A percentile compares a stretch with the other conserved stretches of the same genome.
Evolutionary conservation across 1,139 yeast species (phyloP).

Genomic region (Nakaseomyces sp.): DNA sequence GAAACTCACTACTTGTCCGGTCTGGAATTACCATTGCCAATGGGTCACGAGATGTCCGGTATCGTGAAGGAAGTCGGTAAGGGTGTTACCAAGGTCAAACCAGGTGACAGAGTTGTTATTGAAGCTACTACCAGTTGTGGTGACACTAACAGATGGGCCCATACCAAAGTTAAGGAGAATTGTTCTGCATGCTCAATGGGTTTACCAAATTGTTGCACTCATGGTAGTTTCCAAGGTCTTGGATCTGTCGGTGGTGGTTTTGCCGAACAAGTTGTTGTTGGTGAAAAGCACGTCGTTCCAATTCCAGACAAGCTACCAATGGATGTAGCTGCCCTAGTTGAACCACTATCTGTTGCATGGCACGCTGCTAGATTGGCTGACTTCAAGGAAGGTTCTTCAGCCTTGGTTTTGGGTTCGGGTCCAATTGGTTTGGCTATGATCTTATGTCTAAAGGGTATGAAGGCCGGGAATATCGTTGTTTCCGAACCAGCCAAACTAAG

Average conservation of each 20-base stretch:
- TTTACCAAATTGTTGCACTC: conserved; percentile 40
- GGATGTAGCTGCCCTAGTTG: conserved; percentile 42
- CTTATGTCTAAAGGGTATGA: conserved; percentile 39
- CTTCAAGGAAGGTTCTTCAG: conserved; percentile 36
- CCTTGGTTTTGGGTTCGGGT: conserved; percentile 44
- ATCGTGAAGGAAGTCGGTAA: conserved; percentile 33
- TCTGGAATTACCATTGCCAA: conserved; percentile 30
- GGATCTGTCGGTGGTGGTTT: conserved; percentile 42
- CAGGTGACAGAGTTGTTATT: conserved; percentile 40
- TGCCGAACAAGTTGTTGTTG: conserved; percentile 37
- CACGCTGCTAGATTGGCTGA: conserved; percentile 40
- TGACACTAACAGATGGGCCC: conserved; percentile 28
- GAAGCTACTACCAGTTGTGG: conserved; percentile 47
- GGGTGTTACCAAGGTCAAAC: conserved; percentile 30
- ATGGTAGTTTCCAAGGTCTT: conserved; percentile 38
- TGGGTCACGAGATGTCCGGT: conserved; percentile 55
- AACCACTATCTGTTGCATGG: conserved; percentile 49
- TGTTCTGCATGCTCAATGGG: conserved; percentile 42
- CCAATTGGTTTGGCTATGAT: conserved; percentile 46
- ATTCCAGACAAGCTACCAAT: conserved; percentile 40
- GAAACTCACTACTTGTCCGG: conserved; percentile 31
- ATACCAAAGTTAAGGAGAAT: conserved; percentile 13
- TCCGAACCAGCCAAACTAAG: conserved; percentile 46
- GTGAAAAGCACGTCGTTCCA: conserved; percentile 35
- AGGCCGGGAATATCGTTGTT: conserved; percentile 36